Evolutionary conservation across 1,284 basidiomycete species (phyloP).

Genomic region (Cystobasidiaceae sp.): DNA sequence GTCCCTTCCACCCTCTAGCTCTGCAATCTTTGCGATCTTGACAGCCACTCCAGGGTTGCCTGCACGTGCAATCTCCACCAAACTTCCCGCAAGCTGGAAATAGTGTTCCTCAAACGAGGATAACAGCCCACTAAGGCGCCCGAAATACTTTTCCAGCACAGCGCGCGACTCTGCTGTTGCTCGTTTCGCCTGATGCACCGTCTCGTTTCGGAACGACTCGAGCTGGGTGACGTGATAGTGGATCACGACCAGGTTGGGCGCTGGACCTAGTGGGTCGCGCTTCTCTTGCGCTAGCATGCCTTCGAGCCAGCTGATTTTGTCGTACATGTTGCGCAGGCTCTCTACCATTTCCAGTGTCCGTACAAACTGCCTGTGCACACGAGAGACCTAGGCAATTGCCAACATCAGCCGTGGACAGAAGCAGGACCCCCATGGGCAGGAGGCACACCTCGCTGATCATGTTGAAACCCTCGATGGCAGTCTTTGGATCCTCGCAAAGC

Average conservation of each 20-base stretch:
- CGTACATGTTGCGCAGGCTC: conserved; percentile 82
- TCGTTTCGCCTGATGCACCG: conserved; percentile 84
- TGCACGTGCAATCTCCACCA: conserved; percentile 73
- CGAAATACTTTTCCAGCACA: conserved; percentile 74
- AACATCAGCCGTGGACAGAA: neutral
- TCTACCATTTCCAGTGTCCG: conserved; percentile 93
- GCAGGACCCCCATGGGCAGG: neutral
- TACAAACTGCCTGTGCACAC: conserved; percentile 90
- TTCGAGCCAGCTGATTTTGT: conserved; percentile 72
- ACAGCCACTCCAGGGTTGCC: conserved; percentile 81
- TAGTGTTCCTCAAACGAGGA: conserved; percentile 83
- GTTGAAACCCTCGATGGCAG: conserved; percentile 68
- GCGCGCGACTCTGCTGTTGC: conserved; percentile 25
- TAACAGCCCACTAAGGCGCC: conserved; percentile 72
- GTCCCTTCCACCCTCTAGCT: conserved; percentile 86
- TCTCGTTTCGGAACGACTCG: conserved; percentile 87
- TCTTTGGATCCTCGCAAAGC: conserved; percentile 65
- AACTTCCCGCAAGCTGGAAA: conserved; percentile 66
- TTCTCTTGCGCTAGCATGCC: conserved; percentile 71
- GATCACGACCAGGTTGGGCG: conserved; percentile 78
- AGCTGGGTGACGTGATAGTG: conserved; percentile 86
- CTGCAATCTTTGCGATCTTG: conserved; percentile 85
- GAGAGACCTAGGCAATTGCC: conserved; percentile 63
- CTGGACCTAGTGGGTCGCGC: conserved; percentile 67
- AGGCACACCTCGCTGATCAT: conserved; percentile 73